Evolutionary conservation across 768 basidiomycete species (phyloP), one percentile per base, ranked within the genome.

Genomic region (Lyophyllum atratum): DNA sequence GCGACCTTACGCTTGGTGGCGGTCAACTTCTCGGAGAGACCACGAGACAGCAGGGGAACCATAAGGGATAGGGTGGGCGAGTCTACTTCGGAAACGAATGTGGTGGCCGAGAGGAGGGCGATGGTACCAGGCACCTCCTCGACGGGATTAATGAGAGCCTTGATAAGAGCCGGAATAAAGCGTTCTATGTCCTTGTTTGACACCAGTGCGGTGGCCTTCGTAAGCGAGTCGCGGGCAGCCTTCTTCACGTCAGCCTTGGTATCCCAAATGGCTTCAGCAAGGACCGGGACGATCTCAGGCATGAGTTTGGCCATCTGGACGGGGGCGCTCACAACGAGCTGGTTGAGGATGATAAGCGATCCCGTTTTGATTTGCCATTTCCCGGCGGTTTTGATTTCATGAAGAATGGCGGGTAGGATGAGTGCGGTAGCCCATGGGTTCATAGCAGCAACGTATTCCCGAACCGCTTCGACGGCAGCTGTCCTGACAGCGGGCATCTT

Each of bases 1-100:
- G 93, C 94, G 68, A 97, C 95, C 79, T 95, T 96, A 64, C 95
- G 94, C 84, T 97, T 97, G 64, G 87, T 96, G 61, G 95, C 88
- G 50, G 95, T 97, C 59, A 94, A 83, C 79, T 96, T 96, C 83
- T 98, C 95, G 61, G 75, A 83, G 62, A 96, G 82, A 85, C 95
- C 95, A 82, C 95, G 92, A 58, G 93, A 85, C 53, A 98, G 80
- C 19, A 98, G 87, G 69, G 95, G 95, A 58, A 95, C 95, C 93
- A 98, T 97, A 64, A 98, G 87, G 66, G 95, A 97, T 64, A 98
- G 89, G 64, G 95, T 97, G 55, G 95, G 84, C 49, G 95, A 94
- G 68, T 97, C 95, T 76, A 98, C 95, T 83, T 98, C 95, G 51
- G 95, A 93, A 92, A 98, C 95, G 88, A 97, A 98, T 75, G 95